Conservation (phyloP, 148 eudicot species). For the Gaultheria prostrata region DNA sequence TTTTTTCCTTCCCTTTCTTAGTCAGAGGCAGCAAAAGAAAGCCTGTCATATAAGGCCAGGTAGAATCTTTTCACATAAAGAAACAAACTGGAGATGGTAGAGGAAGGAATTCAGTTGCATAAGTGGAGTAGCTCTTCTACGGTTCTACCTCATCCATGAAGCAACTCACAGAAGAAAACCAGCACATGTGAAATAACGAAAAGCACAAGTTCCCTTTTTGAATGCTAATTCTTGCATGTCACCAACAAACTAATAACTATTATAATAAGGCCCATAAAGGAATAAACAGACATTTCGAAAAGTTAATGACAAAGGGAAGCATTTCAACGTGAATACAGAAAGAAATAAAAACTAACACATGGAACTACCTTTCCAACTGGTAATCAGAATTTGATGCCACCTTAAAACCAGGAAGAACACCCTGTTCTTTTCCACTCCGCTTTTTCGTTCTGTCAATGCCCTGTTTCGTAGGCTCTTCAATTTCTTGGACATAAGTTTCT, state of each 20-base stretch:
- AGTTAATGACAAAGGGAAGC: background rate
- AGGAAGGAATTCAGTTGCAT: background rate
- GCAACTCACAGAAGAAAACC: background rate
- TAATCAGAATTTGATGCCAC: conserved; percentile 57
- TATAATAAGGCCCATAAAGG: background rate
- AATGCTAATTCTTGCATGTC: background rate
- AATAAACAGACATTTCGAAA: background rate
- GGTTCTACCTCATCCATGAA: background rate
- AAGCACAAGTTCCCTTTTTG: background rate
- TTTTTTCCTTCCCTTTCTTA: background rate
- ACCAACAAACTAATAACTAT: background rate
- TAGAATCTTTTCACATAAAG: background rate
- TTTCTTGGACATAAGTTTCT: conserved; percentile 64
- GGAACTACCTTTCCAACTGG: conserved; percentile 62
- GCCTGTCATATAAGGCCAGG: background rate
- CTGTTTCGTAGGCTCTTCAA: conserved; percentile 54
- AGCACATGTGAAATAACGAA: background rate
- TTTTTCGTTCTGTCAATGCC: conserved; percentile 39
- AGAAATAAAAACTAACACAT: background rate
- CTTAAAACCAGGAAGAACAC: conserved; percentile 68
- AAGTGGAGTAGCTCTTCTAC: background rate
- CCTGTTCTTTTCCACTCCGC: conserved; percentile 40
- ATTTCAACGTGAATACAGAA: conserved; percentile 8
- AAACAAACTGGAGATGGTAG: background rate
- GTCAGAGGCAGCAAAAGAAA: background rate